These are phyloP conservation scores for Pelargonium fulgidum DNA, from an alignment of 441 rosid species.

Conservation along the genomic window DNA sequence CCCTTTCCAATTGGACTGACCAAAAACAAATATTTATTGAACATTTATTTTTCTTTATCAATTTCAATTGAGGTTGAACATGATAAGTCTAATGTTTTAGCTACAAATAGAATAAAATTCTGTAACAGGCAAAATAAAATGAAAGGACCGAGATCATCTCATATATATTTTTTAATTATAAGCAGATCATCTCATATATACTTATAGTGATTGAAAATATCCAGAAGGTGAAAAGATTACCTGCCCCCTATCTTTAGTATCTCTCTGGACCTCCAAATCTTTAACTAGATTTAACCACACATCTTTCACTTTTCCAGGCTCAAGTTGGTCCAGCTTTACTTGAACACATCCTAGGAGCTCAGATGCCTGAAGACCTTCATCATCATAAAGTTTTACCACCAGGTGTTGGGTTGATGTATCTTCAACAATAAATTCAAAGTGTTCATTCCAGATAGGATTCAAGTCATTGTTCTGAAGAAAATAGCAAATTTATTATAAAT, in stretches of 20 bases:
- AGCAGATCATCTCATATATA: constrained; percentile 2
- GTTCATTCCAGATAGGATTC: constrained; percentile 34
- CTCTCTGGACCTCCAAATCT: constrained; percentile 84
- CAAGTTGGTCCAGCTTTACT: constrained; percentile 48
- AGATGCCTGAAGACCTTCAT: constrained; percentile 81
- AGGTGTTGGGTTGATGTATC: constrained; percentile 76
- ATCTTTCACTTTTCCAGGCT: constrained; percentile 88
- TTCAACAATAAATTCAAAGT: constrained; percentile 71
- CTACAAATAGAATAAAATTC: not conserved
- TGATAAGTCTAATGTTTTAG: not conserved
- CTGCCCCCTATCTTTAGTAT: constrained; percentile 81
- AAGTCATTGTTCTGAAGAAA: constrained; percentile 58
- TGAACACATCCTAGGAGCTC: constrained; percentile 82
- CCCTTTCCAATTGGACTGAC: not conserved
- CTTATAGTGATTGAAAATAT: not conserved
- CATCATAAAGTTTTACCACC: constrained; percentile 68
- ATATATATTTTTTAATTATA: not conserved
- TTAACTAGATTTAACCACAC: constrained; percentile 81
- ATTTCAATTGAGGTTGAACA: not conserved
- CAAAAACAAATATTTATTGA: not conserved
- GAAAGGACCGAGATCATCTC: constrained; percentile 4
- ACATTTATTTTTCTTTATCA: not conserved
- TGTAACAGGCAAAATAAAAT: not conserved
- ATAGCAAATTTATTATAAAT: not conserved
- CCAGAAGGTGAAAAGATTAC: constrained; percentile 26